These are phyloP conservation scores for Silene uniflora DNA, from an alignment of 148 eudicot species.

Conservation along the genomic window DNA sequence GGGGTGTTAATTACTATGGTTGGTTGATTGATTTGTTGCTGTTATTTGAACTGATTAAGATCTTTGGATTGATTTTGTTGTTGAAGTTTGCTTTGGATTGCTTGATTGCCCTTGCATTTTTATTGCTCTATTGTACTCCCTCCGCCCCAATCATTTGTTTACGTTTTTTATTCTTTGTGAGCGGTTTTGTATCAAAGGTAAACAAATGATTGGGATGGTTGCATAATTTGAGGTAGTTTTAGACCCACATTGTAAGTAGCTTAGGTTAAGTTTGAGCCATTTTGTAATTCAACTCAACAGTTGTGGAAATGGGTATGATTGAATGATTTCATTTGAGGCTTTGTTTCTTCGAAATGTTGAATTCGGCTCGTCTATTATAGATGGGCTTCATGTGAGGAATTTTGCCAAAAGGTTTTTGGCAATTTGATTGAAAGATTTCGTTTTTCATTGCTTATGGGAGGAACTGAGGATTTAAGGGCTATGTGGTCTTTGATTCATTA, in stretches of 20 bases:
- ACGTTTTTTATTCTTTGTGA: too few species aligned
- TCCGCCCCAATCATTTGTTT: too few species aligned
- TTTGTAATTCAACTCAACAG: background rate
- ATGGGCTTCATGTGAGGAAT: background rate
- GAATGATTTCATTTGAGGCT: background rate
- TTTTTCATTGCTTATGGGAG: background rate
- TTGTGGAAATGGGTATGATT: slow-evolving; percentile 6
- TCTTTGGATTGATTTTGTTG: slow-evolving; percentile 13
- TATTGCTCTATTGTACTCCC: too few species aligned
- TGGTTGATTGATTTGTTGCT: background rate
- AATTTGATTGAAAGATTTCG: background rate
- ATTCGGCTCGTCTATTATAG: background rate
- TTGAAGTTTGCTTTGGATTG: slow-evolving; percentile 1
- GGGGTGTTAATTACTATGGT: background rate
- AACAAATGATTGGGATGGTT: too few species aligned
- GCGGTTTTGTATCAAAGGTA: too few species aligned
- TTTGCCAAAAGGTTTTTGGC: background rate
- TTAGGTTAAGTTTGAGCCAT: background rate
- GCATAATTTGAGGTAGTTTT: background rate
- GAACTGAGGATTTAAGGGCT: background rate
- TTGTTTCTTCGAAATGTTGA: background rate
- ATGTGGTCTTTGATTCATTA: background rate
- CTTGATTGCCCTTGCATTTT: too few species aligned
- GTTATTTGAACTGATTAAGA: slow-evolving; percentile 14
- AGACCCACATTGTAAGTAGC: background rate